Percentiles rank a stretch among this genome's conserved stretches.
Conservation (phyloP, 1,284 basidiomycete genomes). For the Cryptococcus sp. region DNA sequence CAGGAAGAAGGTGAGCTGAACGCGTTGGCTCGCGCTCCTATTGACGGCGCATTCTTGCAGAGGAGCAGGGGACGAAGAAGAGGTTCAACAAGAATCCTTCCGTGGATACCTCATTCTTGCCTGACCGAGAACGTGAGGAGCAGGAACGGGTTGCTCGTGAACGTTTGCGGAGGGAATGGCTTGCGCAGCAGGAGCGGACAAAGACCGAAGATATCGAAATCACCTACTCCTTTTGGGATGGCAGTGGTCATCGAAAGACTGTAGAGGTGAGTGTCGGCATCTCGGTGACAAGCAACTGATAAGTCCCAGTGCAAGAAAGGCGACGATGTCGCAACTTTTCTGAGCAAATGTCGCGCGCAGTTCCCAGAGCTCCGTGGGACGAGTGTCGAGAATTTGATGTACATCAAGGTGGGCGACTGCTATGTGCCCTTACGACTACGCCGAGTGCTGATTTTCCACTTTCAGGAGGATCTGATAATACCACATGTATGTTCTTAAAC, state of each 20-base stretch:
- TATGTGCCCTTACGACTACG: neutral
- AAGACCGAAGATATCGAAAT: conserved; percentile 48
- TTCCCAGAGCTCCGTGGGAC: conserved; percentile 87
- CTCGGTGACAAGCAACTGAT: neutral
- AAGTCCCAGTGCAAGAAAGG: conserved; percentile 87
- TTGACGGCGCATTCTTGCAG: conserved; percentile 2
- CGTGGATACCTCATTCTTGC: conserved; percentile 97
- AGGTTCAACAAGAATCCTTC: conserved; percentile 90
- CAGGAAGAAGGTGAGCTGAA: conserved; percentile 33
- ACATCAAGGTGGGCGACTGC: conserved; percentile 74
- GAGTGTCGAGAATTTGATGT: conserved; percentile 96
- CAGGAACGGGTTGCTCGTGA: conserved; percentile 85
- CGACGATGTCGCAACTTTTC: conserved; percentile 83
- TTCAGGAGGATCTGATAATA: conserved; percentile 89
- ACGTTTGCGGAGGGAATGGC: conserved; percentile 85
- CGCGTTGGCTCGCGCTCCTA: neutral
- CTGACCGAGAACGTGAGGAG: conserved; percentile 93
- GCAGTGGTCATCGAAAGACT: conserved; percentile 91
- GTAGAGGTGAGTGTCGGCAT: conserved; percentile 67
- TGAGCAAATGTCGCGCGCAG: conserved; percentile 90
- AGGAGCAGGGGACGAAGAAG: conserved; percentile 55
- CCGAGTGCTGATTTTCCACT: conserved; percentile 2
- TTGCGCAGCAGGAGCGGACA: conserved; percentile 67
- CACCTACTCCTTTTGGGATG: conserved; percentile 96
- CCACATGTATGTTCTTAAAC: conserved; percentile 67